Evolutionary conservation across 176 grass and related monocot genomes (phyloP), one percentile per base, ranked within the genome.

Genomic region (Tillandsia fasciculata): DNA sequence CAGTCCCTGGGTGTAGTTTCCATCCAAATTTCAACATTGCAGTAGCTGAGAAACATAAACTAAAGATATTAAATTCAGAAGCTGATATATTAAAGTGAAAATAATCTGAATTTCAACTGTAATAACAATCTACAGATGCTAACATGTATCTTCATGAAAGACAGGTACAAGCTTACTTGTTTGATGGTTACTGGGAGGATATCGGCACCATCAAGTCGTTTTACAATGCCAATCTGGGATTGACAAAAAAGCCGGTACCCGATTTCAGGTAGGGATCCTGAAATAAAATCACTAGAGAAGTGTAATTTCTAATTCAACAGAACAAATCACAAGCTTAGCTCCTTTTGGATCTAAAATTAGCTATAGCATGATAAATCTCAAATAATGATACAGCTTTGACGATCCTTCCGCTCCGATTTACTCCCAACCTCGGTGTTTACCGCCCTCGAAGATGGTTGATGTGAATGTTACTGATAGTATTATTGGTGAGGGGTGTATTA

Each of bases 171-270:
- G 73, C 26, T 53, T 75, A 54, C 10, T 53, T 66, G 63, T 75
- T 75, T 66, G 49, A 66, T 53, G 73, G 73, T 42, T 26, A 75
- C 10, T 75, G 73, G 73, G 50, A 75, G 15, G 73, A 75, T 52
- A 26, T 66, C 13, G 50, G 10, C 8, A 66, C 12, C 1, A 66
- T 75, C 22, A 50, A 53, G 52, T 61, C 73, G 50, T 75, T 66
- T 52, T 75, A 75, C 63, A 61, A 66, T 3, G 61, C 49, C 63
- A 75, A 75, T 29, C 65, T 75, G 20, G 63, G 52, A 27, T 66
- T 61, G 49, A 66, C 51, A 11, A 33, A 48, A 52, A 75, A 50
- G 53, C 14, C 14, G 15, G 18, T 64, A 47, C 42, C 51, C 12
- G 20, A 15, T 48, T 66, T 66, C 73, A 66, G 66, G 73, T 75